Percentiles rank a stretch among this genome's conserved stretches.
Conservation (phyloP, 78 protist species). For the Pigoraptor vietnamica region DNA sequence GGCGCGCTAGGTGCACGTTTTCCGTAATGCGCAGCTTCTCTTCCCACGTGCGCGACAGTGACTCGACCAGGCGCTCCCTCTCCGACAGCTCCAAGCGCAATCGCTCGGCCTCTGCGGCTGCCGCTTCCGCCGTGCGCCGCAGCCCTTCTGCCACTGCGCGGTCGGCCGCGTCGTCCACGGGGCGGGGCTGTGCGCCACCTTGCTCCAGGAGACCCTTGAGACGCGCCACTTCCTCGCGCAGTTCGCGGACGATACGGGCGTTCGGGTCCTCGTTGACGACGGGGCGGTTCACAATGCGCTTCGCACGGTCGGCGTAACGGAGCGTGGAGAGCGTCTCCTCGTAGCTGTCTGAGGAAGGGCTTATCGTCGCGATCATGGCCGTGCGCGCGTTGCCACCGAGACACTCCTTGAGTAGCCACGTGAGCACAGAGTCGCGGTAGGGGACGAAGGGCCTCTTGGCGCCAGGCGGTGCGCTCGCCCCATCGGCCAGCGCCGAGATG, state of each 20-base stretch:
- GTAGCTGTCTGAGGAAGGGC: conserved; percentile 59
- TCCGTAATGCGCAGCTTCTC: not conserved
- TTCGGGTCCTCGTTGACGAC: conserved; percentile 33
- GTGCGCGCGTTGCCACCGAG: conserved; percentile 69
- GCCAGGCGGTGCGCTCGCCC: not conserved
- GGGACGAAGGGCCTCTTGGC: conserved; percentile 49
- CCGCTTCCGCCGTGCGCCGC: not conserved
- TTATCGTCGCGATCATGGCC: conserved; percentile 59
- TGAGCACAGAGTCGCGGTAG: conserved; percentile 88
- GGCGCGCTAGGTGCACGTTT: not conserved
- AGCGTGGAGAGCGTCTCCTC: conserved; percentile 88
- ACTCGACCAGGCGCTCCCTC: not conserved
- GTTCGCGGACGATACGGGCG: conserved; percentile 13
- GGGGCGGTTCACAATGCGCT: conserved; percentile 73
- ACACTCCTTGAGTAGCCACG: conserved; percentile 53
- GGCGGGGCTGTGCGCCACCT: too few species aligned
- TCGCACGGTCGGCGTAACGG: conserved; percentile 85
- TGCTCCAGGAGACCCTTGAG: not conserved
- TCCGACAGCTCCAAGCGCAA: not conserved
- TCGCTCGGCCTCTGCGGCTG: not conserved
- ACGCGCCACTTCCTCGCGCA: conserved; percentile 15
- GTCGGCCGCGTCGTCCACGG: too few species aligned
- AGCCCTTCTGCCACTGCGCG: too few species aligned
- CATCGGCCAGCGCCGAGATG: conserved; percentile 72
- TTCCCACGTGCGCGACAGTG: not conserved